Evolutionary conservation across 1,284 basidiomycete species (phyloP).

Genomic region (Kalmanozyma brasiliensis): DNA sequence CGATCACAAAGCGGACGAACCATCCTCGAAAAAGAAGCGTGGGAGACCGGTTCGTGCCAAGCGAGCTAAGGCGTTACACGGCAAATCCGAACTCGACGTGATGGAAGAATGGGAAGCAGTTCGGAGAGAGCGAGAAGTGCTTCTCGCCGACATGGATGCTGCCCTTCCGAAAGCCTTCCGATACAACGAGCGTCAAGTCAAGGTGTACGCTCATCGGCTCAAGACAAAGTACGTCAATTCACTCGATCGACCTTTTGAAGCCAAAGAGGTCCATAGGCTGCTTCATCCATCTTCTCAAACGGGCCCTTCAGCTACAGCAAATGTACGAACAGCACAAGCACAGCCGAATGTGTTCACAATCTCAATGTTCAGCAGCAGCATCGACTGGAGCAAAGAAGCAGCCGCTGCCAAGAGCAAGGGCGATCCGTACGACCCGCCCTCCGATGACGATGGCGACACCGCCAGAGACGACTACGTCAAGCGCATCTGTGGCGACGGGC

Average conservation of each 20-base stretch:
- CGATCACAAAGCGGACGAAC: constrained; percentile 4
- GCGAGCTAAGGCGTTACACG: constrained; percentile 2
- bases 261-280: constrained; percentile 13
- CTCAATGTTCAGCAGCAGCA: constrained; percentile 33
- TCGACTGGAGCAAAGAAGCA: constrained; percentile 16
- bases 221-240: constrained; percentile 40
- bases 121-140: constrained; percentile 24
- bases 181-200: constrained; percentile 26
- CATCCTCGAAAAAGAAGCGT: constrained; percentile 15
- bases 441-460: constrained; percentile 15
- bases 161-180: constrained; percentile 33
- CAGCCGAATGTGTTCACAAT: constrained; percentile 17
- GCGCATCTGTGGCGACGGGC: constrained; percentile 36
- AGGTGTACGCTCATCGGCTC: constrained; percentile 35
- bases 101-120: constrained; percentile 19
- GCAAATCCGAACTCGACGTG: constrained; percentile 4
- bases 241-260: constrained; percentile 38
- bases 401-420: not conserved
- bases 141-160: constrained; percentile 20
- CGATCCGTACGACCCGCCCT: not conserved
- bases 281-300: not conserved
- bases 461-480: constrained; percentile 40
- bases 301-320: not conserved
- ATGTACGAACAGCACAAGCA: not conserved
- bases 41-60: constrained; percentile 1